These are phyloP conservation scores for Aureobasidium lini DNA, from an alignment of 2,329 filamentous ascomycete genomes.

Conservation along the genomic window DNA sequence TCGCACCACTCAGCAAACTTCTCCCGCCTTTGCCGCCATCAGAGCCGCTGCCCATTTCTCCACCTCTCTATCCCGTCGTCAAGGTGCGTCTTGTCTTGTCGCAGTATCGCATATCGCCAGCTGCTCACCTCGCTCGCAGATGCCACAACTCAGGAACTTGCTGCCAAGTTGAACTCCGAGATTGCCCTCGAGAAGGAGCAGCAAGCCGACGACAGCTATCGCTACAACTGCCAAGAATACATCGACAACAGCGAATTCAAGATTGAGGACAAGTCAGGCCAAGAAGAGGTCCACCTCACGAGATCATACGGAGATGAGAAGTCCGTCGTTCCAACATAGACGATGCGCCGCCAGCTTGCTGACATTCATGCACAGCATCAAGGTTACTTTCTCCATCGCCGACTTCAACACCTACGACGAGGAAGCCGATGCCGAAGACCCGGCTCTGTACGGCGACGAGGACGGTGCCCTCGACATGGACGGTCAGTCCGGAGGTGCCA, in stretches of 20 bases:
- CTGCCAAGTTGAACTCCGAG: conserved; percentile 78
- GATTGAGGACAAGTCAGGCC: conserved; percentile 68
- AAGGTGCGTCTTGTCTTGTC: conserved; percentile 18
- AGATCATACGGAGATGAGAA: conserved; percentile 82
- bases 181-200: conserved; percentile 77
- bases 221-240: conserved; percentile 65
- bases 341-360: background rate
- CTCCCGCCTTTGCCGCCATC: conserved; percentile 17
- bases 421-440: conserved; percentile 21
- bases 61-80: conserved; percentile 32
- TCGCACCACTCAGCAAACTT: conserved; percentile 20
- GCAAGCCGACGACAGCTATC: conserved; percentile 56
- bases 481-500: conserved; percentile 48
- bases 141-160: conserved; percentile 67
- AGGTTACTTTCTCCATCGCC: conserved; percentile 75
- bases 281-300: conserved; percentile 80
- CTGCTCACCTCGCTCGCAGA: background rate
- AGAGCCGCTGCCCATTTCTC: conserved; percentile 33
- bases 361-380: conserved; percentile 48
- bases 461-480: conserved; percentile 32
- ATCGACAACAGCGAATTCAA: conserved; percentile 74
- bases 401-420: conserved; percentile 55
- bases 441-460: conserved; percentile 26
- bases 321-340: conserved; percentile 43
- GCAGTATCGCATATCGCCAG: too few species aligned